Evolutionary conservation across 2,329 filamentous ascomycete genomes (phyloP).

Genomic region (Xylaria hypoxylon): DNA sequence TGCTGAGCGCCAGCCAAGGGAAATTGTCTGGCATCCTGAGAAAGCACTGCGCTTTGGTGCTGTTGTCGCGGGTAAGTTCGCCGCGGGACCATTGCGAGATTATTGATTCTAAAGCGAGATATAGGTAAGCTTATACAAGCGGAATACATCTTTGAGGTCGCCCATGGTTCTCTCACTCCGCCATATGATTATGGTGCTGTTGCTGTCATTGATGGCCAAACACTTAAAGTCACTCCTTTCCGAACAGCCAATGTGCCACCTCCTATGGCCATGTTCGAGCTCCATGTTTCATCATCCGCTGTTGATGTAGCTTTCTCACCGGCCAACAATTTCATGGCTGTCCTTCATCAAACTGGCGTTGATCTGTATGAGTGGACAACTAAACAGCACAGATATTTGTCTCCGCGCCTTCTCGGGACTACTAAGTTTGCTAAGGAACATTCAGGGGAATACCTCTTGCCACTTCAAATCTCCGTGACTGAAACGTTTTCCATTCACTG

Average conservation of each 20-base stretch:
- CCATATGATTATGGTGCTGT: constrained; percentile 84
- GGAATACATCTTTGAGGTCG: constrained; percentile 75
- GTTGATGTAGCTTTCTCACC: constrained; percentile 81
- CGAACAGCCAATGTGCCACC: constrained; percentile 87
- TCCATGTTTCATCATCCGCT: constrained; percentile 70
- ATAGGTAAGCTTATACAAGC: constrained; percentile 65
- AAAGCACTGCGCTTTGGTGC: constrained; percentile 77
- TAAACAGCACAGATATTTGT: constrained; percentile 63
- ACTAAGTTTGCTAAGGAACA: constrained; percentile 54
- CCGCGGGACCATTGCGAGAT: background rate
- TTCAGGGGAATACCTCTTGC: constrained; percentile 43
- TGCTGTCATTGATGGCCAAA: constrained; percentile 84
- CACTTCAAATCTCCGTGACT: constrained; percentile 49
- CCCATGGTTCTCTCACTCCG: constrained; percentile 74
- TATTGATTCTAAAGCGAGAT: constrained; percentile 35
- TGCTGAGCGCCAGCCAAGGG: constrained; percentile 51
- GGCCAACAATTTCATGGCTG: constrained; percentile 73
- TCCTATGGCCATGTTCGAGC: constrained; percentile 87
- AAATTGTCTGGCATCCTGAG: constrained; percentile 85
- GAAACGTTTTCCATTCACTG: constrained; percentile 47
- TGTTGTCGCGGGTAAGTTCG: constrained; percentile 61
- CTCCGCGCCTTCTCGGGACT: constrained; percentile 56
- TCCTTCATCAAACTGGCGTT: constrained; percentile 75
- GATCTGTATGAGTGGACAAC: constrained; percentile 77
- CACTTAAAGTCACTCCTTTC: constrained; percentile 86